Base-by-base conservation (phyloP, 2,329 filamentous ascomycete genomes). In the Trichoderma simmonsii region DNA sequence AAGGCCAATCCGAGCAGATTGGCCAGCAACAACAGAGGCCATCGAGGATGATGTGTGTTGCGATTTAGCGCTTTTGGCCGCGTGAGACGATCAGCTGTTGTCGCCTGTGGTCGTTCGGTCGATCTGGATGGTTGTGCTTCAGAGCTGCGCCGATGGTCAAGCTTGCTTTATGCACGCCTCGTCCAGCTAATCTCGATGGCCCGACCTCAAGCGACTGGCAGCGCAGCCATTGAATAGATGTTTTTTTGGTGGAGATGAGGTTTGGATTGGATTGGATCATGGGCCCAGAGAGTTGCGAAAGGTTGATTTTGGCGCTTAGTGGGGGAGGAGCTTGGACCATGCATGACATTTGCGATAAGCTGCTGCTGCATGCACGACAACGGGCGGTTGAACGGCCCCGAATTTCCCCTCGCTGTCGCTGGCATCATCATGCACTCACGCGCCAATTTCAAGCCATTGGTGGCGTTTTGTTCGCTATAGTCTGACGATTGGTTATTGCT, bases 11-110 rank as follows among this genome's bases (percentile, higher is more conserved):
- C 85, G 81, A 64, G 81, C 74, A 70, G 83, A 82, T 78, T 83
- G 83, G 75, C 85, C 78, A 70, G 85, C 77, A 71, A 82, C 79
- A 68, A 82, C 74, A 60, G 83, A 80, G 64, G 83, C 82, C 86
- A 88, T 87, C 72, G 73, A 73, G 68, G 54, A 15, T 48, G 65
- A 26, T 39, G 12, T 56, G 59, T 57, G 43, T 14, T 62, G 60
- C 51, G 43, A 48, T 71, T 36, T 60, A 32, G 32, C 62, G 64
- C 32, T 21, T 36, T n/a, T 43, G 30, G 48, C 62, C 51, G 43
- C 18, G 59, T 6, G 36, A 54, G 12, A 24, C 54, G 28, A 9
- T 39, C 48, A 24, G 48, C n/a, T 30, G 43, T 32, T n/a, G 43
- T 63, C 24, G 43, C 64, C 26, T 36, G 54, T 34, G 57, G 48